These are phyloP conservation scores for Albophoma yamanashiensis DNA, from an alignment of 2,329 filamentous ascomycete genomes.

Conservation along the genomic window DNA sequence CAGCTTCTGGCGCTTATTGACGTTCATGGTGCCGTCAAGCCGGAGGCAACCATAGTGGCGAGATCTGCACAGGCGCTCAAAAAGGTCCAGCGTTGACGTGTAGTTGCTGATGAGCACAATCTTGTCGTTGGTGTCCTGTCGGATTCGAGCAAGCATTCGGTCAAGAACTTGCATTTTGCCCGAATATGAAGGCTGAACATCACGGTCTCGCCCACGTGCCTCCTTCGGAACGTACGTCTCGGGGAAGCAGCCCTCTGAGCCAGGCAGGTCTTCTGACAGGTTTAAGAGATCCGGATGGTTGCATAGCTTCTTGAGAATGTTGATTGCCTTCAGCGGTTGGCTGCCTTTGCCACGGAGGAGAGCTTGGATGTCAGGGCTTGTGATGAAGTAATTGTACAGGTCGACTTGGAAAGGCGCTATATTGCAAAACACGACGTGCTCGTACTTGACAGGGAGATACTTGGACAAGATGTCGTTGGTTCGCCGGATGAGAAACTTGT, in stretches of 20 bases:
- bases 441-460: conserved; percentile 95
- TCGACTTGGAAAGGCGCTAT: conserved; percentile 85
- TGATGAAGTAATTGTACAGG: conserved; percentile 95
- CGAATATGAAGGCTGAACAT: conserved; percentile 91
- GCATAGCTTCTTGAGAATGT: conserved; percentile 94
- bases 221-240: conserved; percentile 86
- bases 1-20: conserved; percentile 92
- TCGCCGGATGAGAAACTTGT: conserved; percentile 96
- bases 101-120: conserved; percentile 99
- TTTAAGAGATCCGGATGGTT: conserved; percentile 94
- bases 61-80: conserved; percentile 79
- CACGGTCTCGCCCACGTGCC: conserved; percentile 75
- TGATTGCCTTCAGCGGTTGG: conserved; percentile 92
- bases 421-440: conserved; percentile 97
- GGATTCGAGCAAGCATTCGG: conserved; percentile 91
- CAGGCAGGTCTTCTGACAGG: conserved; percentile 72
- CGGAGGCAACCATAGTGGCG: conserved; percentile 78
- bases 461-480: conserved; percentile 98
- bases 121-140: conserved; percentile 95
- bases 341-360: conserved; percentile 88
- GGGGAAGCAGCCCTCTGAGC: conserved; percentile 71
- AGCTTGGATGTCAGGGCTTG: conserved; percentile 87
- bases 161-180: conserved; percentile 99
- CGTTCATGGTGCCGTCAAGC: conserved; percentile 94
- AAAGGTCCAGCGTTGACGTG: conserved; percentile 89